Evolutionary conservation across 352 stramenopile genomes (phyloP), one percentile per base, ranked within the genome.

Genomic region (Globisporangium camurandrum): DNA sequence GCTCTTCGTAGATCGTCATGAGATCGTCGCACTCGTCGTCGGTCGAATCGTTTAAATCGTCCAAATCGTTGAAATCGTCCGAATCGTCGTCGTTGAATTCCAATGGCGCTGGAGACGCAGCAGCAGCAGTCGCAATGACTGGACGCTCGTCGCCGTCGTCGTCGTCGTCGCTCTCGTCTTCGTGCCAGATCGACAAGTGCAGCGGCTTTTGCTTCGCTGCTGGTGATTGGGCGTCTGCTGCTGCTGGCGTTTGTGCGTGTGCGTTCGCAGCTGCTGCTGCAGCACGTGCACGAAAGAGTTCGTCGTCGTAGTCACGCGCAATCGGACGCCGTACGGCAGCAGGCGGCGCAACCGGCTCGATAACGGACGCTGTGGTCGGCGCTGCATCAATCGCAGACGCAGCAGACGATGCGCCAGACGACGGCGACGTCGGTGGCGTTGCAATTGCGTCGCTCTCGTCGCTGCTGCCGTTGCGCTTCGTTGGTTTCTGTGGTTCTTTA

Each of bases 341-440:
- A 26, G 50, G 43, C 17, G 28, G 50, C 26, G 30, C 40, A 27
- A 50, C 50, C 4, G 50, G 39, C 23, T 23, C 30, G 2, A 7
- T n/a, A 8, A 24, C 14, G 30, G 8, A 14, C 11, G 3, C 3
- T 14, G 12, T 22, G 10, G 22, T 2, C 5, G 12, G 22, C 20
- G 14, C 14, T 22, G 7, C 38, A 23, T 20, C 20, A 33, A 27
- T 40, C 11, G 27, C 30, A 19, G 28, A 27, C 12, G 17, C 31
- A 5, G 49, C 37, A 2, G 50, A 44, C 11, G 40, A 42, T 24
- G 28, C 50, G 5, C 49, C 49, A 2, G 50, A 56, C 11, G 50
- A 56, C n/a, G 50, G 50, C 33, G 50, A 56, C 5, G 50, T 56
- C 33, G 50, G 50, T 4, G 50, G 50, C 12, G 50, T 56, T n/a